phyloP scores from a whole-genome alignment of 805 yeast genomes.

The Kodamaea sagamina region DNA sequence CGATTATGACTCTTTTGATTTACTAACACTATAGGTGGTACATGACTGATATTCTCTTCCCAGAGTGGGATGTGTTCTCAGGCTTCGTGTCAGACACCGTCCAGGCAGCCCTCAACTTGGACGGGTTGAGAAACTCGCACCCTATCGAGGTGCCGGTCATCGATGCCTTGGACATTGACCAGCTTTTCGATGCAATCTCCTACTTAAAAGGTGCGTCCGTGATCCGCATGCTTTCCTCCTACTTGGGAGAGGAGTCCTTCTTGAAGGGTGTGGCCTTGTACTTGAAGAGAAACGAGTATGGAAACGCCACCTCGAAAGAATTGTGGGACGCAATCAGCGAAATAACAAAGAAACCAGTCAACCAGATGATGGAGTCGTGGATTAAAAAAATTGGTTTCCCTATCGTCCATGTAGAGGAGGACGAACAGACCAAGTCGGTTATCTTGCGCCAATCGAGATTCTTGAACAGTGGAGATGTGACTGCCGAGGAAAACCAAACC shows the following conservation, averaged over 20 bases:
- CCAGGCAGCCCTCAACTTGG: constrained; percentile 54
- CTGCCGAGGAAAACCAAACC: constrained; percentile 56
- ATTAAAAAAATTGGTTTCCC: constrained; percentile 76
- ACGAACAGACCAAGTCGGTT: constrained; percentile 27
- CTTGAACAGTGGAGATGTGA: constrained; percentile 61
- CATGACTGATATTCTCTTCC: constrained; percentile 68
- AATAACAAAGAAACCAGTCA: constrained; percentile 63
- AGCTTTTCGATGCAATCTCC: constrained; percentile 79
- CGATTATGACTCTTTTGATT: no score
- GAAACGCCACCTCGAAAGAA: constrained; percentile 73
- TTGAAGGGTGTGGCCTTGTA: constrained; percentile 73
- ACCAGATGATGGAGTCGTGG: constrained; percentile 67
- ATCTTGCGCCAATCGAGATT: constrained; percentile 59
- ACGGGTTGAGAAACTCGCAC: constrained; percentile 65
- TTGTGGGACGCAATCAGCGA: constrained; percentile 69
- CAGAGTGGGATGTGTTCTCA: constrained; percentile 79
- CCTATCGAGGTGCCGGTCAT: constrained; percentile 82
- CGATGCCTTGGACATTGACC: constrained; percentile 77
- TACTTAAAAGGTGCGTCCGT: constrained; percentile 80
- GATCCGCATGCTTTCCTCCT: constrained; percentile 72
- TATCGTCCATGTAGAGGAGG: constrained; percentile 51
- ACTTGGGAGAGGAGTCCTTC: constrained; percentile 68
- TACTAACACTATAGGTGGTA: constrained; percentile 55
- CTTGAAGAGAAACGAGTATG: constrained; percentile 60
- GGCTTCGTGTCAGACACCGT: constrained; percentile 53